Evolutionary conservation across 495 filamentous ascomycete genomes (phyloP).

Genomic region (Xylaria cubensis): DNA sequence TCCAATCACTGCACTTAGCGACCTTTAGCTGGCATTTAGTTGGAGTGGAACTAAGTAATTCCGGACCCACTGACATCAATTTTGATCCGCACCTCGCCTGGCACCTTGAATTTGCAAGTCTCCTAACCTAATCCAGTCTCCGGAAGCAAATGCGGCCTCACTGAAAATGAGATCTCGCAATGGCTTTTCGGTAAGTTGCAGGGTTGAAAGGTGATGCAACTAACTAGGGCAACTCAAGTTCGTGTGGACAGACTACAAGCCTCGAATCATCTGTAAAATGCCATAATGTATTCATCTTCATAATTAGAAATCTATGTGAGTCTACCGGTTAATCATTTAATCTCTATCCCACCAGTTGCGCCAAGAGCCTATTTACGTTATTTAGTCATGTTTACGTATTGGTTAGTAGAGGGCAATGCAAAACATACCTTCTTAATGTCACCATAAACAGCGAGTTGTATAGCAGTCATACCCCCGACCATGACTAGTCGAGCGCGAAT

Average conservation of each 20-base stretch:
- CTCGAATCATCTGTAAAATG: not conserved
- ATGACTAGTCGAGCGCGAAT: slow-evolving; percentile 79
- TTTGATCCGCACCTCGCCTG: too few species aligned
- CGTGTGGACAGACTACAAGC: not conserved
- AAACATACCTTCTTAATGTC: slow-evolving; percentile 63
- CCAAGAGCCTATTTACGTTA: slow-evolving; percentile 35
- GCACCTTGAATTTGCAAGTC: not conserved
- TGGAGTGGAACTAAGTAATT: too few species aligned
- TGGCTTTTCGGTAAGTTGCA: not conserved
- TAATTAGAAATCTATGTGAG: slow-evolving; percentile 4
- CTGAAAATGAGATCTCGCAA: not conserved
- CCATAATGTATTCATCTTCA: not conserved
- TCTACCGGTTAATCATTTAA: not conserved
- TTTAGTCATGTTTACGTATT: not conserved
- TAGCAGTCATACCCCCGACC: slow-evolving; percentile 76
- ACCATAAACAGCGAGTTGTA: slow-evolving; percentile 87
- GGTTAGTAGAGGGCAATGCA: not conserved
- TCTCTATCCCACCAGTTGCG: slow-evolving; percentile 31
- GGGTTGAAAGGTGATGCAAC: not conserved
- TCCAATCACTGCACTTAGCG: too few species aligned
- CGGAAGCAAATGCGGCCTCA: not conserved
- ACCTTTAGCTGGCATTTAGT: too few species aligned
- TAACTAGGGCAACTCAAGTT: not conserved
- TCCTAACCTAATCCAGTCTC: not conserved
- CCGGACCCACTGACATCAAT: too few species aligned